These are phyloP conservation scores for Camellia sinensis DNA, from an alignment of 148 eudicot genomes.

Conservation along the genomic window DNA sequence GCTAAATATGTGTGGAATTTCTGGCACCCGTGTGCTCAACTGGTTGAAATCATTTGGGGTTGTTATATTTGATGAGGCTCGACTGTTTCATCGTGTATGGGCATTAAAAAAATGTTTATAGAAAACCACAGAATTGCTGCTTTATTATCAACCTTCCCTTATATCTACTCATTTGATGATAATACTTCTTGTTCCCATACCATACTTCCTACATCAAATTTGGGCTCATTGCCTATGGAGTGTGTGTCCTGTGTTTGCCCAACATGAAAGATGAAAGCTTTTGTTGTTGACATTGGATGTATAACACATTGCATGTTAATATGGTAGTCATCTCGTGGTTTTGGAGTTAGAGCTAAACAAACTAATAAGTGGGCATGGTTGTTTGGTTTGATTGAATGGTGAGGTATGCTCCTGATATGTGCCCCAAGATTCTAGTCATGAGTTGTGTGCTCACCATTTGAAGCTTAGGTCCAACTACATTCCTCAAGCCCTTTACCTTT, in stretches of 20 bases:
- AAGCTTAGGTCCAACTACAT: background rate
- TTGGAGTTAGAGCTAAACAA: background rate
- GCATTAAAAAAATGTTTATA: background rate
- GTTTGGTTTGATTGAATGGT: background rate
- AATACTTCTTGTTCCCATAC: background rate
- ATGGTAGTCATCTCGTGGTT: background rate
- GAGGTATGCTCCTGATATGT: background rate
- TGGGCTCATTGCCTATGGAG: background rate
- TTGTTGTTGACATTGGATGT: background rate
- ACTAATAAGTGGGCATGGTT: background rate
- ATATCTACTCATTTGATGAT: too few species aligned
- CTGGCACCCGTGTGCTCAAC: background rate
- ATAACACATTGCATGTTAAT: background rate
- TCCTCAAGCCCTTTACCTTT: background rate
- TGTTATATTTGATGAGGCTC: background rate
- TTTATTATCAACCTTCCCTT: background rate
- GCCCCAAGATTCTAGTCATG: background rate
- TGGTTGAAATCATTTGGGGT: background rate
- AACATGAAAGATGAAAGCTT: background rate
- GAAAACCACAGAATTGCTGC: background rate
- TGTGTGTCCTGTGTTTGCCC: background rate
- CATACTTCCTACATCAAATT: background rate
- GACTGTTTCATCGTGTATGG: background rate
- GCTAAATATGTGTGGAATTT: background rate
- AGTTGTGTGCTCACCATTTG: background rate